Evolutionary conservation across 2,329 filamentous ascomycete genomes (phyloP), one percentile per base, ranked within the genome.

Genomic region (Fusarium sambucinum): DNA sequence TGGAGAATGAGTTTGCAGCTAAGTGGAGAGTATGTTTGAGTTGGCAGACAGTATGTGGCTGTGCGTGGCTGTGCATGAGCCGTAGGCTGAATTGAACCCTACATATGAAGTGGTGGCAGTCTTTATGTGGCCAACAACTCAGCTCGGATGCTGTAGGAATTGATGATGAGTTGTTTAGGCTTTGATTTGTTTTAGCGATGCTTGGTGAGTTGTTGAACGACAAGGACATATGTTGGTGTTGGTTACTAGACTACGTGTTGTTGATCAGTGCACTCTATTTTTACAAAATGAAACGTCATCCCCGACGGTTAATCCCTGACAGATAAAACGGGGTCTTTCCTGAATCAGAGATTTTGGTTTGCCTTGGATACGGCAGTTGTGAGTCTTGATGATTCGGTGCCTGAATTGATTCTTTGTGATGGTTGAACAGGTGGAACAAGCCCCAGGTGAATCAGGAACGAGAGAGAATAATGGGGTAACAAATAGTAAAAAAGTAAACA

Each of bases 21-120:
- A 67, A 52, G 72, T 74, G 72, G 73, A 71, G 47, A 32, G 47
- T 17, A 23, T 12, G 35, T 25, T 37, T 68, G 62, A 61, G 55
- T 56, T 32, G 58, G 40, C 37, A 63, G 60, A 17, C 40, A 25
- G 55, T 40, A 27, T 66, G 66, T 71, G 68, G 69, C 68, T 66
- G 64, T 62, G 59, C 41, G 47, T 62, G 59, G 59, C 59, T 72
- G 66, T 55, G 30, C 30, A 11, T n/a, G 27, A 41, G 58, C 33
- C 59, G 19, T 11, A 17, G 37, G n/a, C 29, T 41, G 51, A 33
- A 48, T 12, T 3, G 13, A 19, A 25, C 11, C 35, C 35, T 38
- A 17, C 38, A 13, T 41, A 21, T 29, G 14, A 25, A 29, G 48
- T 64, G 27, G 8, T 27, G 53, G 60, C 48, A 58, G 52, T 55